Conservation (phyloP, 805 yeast species). For the Lipomyces yamanashiensis region DNA sequence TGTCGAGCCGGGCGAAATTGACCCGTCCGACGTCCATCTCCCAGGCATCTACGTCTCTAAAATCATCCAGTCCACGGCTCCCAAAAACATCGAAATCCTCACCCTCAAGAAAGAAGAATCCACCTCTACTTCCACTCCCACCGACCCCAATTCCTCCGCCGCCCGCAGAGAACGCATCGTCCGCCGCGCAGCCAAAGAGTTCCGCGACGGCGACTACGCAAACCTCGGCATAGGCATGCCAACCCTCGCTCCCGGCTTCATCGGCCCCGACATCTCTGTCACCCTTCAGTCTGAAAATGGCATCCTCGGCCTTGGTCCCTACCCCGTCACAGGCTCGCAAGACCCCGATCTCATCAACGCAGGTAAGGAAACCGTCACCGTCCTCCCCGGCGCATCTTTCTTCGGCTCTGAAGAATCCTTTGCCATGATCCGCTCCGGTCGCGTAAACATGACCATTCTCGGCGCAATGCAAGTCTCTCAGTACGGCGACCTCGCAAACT, state of each 20-base stretch:
- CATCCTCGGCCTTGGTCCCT: constrained; percentile 56
- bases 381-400: constrained; percentile 53
- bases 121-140: constrained; percentile 3
- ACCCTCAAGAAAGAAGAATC: constrained; percentile 4
- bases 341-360: constrained; percentile 57
- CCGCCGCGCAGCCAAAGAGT: constrained; percentile 54
- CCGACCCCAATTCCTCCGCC: constrained; percentile 26
- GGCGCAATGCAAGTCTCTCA: constrained; percentile 58
- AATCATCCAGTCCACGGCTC: constrained; percentile 50
- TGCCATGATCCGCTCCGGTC: constrained; percentile 56
- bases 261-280: constrained; percentile 48
- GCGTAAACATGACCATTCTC: constrained; percentile 51
- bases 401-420: constrained; percentile 59
- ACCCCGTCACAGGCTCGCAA: constrained; percentile 48
- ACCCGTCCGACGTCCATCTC: constrained; percentile 54
- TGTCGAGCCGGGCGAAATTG: constrained; percentile 53
- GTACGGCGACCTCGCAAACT: constrained; percentile 57
- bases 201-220: constrained; percentile 51
- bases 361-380: constrained; percentile 57
- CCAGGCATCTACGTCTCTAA: constrained; percentile 53
- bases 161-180: constrained; percentile 48
- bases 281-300: constrained; percentile 57
- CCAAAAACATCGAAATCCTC: constrained; percentile 52
- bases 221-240: constrained; percentile 60
- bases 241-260: constrained; percentile 52